Evolutionary conservation across 75 land plant species (phyloP).

Genomic region (Sequoia sempervirens): DNA sequence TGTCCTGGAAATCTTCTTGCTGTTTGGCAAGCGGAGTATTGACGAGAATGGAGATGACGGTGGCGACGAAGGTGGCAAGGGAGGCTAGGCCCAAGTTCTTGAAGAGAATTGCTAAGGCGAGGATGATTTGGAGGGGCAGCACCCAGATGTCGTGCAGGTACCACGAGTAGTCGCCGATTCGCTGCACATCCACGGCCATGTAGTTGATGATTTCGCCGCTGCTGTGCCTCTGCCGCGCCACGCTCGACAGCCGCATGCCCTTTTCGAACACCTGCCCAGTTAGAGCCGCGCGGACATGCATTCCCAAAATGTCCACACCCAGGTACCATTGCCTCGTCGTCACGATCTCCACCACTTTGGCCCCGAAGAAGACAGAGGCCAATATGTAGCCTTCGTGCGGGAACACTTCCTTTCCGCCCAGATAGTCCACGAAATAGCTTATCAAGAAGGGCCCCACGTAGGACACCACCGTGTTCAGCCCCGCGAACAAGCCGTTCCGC

Average conservation of each 20-base stretch:
- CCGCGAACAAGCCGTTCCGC: conserved; percentile 70
- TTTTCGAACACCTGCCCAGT: conserved; percentile 90
- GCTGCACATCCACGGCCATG: conserved; percentile 97
- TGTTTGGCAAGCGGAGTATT: conserved; percentile 75
- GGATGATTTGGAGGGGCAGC: conserved; percentile 80
- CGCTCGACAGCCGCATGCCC: conserved; percentile 71
- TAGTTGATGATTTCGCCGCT: conserved; percentile 97
- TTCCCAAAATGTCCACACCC: conserved; percentile 83
- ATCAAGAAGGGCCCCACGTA: conserved; percentile 92
- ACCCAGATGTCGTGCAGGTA: conserved; percentile 94
- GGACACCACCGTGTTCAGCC: conserved; percentile 60
- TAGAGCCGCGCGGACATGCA: conserved; percentile 80
- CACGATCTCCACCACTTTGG: conserved; percentile 77
- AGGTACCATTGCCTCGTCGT: conserved; percentile 85
- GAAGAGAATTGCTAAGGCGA: conserved; percentile 75
- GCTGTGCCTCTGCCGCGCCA: conserved; percentile 73
- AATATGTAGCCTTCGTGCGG: conserved; percentile 74
- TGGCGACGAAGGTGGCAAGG: conserved; percentile 73
- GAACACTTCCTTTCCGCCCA: conserved; percentile 73
- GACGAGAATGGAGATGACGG: conserved; percentile 60
- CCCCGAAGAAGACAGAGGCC: conserved; percentile 59
- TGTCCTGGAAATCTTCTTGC: conserved; percentile 87
- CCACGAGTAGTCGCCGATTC: conserved; percentile 90
- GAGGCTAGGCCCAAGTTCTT: conserved; percentile 83
- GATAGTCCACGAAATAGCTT: conserved; percentile 88